phyloP scores from a whole-genome alignment of 495 filamentous ascomycete species.

The Neurospora intermedia region DNA sequence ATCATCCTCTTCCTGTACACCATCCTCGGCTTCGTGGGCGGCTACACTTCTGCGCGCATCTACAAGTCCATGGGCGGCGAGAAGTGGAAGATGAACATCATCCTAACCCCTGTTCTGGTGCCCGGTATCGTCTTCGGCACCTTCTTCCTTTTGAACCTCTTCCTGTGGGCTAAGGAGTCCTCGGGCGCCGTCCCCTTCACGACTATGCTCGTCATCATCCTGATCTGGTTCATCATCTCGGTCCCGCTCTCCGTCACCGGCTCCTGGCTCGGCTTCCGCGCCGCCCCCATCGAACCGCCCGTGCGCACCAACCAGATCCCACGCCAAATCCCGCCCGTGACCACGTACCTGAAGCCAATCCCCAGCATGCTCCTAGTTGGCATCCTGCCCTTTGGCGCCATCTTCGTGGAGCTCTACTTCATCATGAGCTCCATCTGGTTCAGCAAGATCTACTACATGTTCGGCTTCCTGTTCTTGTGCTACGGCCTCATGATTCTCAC shows the following conservation, averaged over 20 bases:
- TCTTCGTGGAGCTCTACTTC: slow-evolving; percentile 96
- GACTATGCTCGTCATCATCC: slow-evolving; percentile 86
- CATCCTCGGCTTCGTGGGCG: slow-evolving; percentile 83
- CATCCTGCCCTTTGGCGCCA: slow-evolving; percentile 86
- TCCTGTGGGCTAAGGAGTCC: slow-evolving; percentile 83
- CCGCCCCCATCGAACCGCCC: slow-evolving; percentile 56
- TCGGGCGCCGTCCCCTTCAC: slow-evolving; percentile 92
- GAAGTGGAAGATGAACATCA: slow-evolving; percentile 87
- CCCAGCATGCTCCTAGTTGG: slow-evolving; percentile 85
- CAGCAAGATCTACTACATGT: slow-evolving; percentile 99
- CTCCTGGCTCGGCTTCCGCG: slow-evolving; percentile 81
- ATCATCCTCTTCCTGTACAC: slow-evolving; percentile 90
- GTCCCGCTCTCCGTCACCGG: slow-evolving; percentile 83
- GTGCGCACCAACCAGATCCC: slow-evolving; percentile 97
- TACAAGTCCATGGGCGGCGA: slow-evolving; percentile 93
- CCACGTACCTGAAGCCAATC: slow-evolving; percentile 69
- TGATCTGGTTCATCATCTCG: slow-evolving; percentile 94
- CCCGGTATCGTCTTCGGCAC: slow-evolving; percentile 76
- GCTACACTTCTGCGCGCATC: slow-evolving; percentile 76
- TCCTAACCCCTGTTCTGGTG: slow-evolving; percentile 73
- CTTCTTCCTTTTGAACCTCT: slow-evolving; percentile 93
- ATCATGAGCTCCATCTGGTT: slow-evolving; percentile 98
- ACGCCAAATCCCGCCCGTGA: slow-evolving; percentile 79
- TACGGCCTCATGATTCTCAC: slow-evolving; percentile 97
- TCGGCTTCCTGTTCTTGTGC: slow-evolving; percentile 95